Conservation (phyloP, 1,139 yeast genomes). For the Diutina sp. region DNA sequence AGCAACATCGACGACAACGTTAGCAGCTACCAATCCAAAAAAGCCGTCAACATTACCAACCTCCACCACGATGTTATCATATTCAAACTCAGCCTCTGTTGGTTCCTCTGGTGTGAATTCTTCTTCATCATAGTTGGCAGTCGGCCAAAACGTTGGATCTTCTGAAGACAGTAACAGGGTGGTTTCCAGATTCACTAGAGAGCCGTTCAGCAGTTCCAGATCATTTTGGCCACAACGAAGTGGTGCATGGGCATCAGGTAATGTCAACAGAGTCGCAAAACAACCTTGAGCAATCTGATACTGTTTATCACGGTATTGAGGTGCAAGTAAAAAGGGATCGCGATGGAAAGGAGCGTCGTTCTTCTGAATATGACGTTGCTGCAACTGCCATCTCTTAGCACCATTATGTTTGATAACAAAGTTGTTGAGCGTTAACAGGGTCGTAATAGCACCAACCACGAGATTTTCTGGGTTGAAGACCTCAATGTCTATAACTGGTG, state of each 20-base stretch:
- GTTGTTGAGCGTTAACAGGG: slow-evolving; percentile 47
- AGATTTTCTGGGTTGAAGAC: slow-evolving; percentile 12
- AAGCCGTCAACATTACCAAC: slow-evolving; percentile 30
- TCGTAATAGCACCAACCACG: slow-evolving; percentile 20
- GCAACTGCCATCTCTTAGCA: slow-evolving; percentile 21
- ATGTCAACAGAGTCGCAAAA: slow-evolving; percentile 14
- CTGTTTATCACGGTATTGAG: slow-evolving; percentile 24
- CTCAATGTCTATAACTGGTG: slow-evolving; percentile 32
- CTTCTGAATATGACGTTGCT: slow-evolving; percentile 49
- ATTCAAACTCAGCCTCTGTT: slow-evolving; percentile 32
- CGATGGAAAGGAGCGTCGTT: slow-evolving; percentile 84
- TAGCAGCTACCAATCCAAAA: slow-evolving; percentile 17
- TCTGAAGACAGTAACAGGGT: not conserved
- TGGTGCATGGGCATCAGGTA: slow-evolving; percentile 1
- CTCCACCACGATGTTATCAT: slow-evolving; percentile 42
- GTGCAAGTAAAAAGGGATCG: slow-evolving; percentile 53
- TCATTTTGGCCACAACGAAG: not conserved
- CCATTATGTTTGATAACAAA: slow-evolving; percentile 33
- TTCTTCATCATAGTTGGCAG: slow-evolving; percentile 23
- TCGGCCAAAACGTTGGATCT: slow-evolving; percentile 14
- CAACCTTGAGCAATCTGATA: slow-evolving; percentile 39
- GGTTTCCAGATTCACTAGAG: not conserved
- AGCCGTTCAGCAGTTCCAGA: not conserved
- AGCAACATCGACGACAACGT: slow-evolving; percentile 18
- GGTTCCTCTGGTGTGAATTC: slow-evolving; percentile 31